These are phyloP conservation scores for Tetrahymena malaccensis DNA, from an alignment of 73 alveolate species.

Conservation along the genomic window DNA sequence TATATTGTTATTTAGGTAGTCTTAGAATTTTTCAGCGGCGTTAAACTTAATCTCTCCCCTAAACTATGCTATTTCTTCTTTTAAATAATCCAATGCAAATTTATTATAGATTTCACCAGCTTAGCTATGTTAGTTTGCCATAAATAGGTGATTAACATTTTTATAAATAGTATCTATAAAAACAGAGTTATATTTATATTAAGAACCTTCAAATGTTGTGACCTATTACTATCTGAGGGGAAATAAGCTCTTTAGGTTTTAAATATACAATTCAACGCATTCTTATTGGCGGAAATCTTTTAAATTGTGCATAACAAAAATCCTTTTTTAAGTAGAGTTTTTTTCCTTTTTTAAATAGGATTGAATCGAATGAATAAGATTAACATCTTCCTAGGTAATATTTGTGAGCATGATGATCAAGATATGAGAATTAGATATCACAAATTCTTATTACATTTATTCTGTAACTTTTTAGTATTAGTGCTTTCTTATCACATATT, in stretches of 20 bases:
- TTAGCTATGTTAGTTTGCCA: background rate
- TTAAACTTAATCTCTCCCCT: background rate
- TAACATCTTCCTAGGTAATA: background rate
- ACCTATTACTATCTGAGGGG: background rate
- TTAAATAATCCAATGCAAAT: background rate
- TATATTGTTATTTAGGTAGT: background rate
- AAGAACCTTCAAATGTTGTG: background rate
- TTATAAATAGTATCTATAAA: background rate
- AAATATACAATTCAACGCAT: background rate
- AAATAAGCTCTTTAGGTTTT: no score
- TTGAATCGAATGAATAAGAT: background rate
- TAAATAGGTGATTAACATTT: background rate
- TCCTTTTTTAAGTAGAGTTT: background rate
- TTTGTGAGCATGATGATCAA: background rate
- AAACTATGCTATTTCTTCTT: background rate
- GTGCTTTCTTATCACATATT: background rate
- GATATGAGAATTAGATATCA: background rate
- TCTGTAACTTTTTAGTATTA: background rate
- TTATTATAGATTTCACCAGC: background rate
- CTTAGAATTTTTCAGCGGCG: background rate
- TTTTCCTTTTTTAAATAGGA: background rate
- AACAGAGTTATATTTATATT: background rate
- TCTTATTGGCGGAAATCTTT: background rate
- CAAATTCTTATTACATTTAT: background rate
- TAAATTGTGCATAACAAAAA: background rate